Evolutionary conservation across 2,329 filamentous ascomycete species (phyloP).

Genomic region (Ambrosiella cleistominuta): DNA sequence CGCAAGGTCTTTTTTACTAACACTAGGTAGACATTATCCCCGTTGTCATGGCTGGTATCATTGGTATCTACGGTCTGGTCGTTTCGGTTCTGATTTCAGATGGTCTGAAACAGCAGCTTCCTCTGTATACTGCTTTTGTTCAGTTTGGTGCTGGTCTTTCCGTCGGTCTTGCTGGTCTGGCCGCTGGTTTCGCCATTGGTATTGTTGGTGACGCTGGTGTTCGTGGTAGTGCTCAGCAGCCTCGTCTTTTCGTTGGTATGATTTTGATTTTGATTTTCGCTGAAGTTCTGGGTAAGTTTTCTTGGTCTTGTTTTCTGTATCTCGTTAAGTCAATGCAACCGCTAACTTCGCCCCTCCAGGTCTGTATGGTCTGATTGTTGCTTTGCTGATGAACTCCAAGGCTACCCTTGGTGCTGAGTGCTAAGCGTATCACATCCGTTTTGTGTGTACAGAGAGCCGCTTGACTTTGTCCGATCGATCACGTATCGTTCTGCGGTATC

Average conservation of each 20-base stretch:
- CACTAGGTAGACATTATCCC: conserved; percentile 70
- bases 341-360: conserved; percentile 30
- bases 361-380: conserved; percentile 98
- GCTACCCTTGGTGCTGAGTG: conserved; percentile 47
- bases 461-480: not conserved
- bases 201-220: conserved; percentile 83
- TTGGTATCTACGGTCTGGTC: conserved; percentile 93
- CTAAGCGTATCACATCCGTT: conserved; percentile 22
- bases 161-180: conserved; percentile 67
- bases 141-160: conserved; percentile 70
- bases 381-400: conserved; percentile 98
- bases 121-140: conserved; percentile 70
- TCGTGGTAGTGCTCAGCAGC: conserved; percentile 68
- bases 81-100: conserved; percentile 77
- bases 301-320: not conserved
- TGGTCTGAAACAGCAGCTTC: conserved; percentile 51
- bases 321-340: conserved; percentile 2
- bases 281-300: conserved; percentile 74
- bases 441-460: not conserved
- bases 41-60: conserved; percentile 99
- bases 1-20: not conserved
- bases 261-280: conserved; percentile 99
- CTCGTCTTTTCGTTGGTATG: conserved; percentile 87
- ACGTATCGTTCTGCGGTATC: not conserved
- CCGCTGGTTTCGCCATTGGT: conserved; percentile 72